Base-by-base conservation (phyloP, 306 rosid species). In the Cicer chorassanicum region DNA sequence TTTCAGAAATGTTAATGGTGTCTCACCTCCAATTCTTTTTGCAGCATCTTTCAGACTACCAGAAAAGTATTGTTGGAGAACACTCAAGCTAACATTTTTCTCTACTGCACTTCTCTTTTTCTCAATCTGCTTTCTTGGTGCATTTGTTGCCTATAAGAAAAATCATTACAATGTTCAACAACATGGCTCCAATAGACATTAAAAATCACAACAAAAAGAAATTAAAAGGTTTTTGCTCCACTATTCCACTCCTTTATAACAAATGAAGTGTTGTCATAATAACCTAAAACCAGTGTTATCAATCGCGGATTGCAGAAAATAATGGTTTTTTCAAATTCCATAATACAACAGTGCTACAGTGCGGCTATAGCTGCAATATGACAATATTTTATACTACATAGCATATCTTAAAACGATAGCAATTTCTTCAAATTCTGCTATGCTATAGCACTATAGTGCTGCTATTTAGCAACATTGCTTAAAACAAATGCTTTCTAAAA, bases 31-130 rank as follows among this genome's bases (percentile, higher is more conserved):
- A 54, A 92, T 87, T 84, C 90, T 90, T 80, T 89, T 95, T 39
- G 99, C 98, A 10, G 99, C 99, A 79, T 95, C 98, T 87, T 95
- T 95, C 38, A 95, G 88, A 86, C 96, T 95, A 73, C 99, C 97
- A 69, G 99, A 92, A 76, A 95, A 95, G 80, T 95, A 87, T 68
- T 87, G 98, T 75, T 88, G 98, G 68, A 95, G 96, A 67, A 95
- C 96, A 74, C 87, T 90, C 84, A 91, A 84, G 84, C 98, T 91
- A 81, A 94, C 95, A 81, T 78, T 91, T 82, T 88, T 94, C 88
- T 91, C 94, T 45, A 86, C 87, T 11, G 92, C 78, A 80, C 83
- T 86, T 70, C 88, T 87, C 81, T 86, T 94, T 84, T 86, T 94
- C 81, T 91, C 97, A n/a, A 70, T 69, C 75, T 77, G 97, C 82